Percentiles rank a stretch among this genome's conserved stretches.
Evolutionary conservation across 2,329 filamentous ascomycete species (phyloP).

Genomic region (Aspergillus sp.): DNA sequence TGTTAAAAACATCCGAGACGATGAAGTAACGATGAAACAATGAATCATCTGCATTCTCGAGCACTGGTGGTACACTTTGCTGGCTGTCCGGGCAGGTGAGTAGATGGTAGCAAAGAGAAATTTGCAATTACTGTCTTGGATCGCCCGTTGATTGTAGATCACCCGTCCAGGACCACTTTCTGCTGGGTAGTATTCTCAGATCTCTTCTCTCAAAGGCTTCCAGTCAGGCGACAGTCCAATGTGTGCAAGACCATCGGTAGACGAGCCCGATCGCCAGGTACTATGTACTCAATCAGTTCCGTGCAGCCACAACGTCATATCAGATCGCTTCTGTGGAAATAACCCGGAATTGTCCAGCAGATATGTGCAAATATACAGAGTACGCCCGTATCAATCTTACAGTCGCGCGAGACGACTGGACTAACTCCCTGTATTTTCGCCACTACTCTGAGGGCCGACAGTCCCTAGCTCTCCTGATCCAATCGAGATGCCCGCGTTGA

Average conservation of each 20-base stretch:
- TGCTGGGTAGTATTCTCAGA: not conserved
- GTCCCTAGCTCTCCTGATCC: not conserved
- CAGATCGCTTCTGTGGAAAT: conserved; percentile 3
- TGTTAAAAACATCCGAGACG: not conserved
- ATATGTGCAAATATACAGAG: too few species aligned
- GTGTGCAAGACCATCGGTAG: not conserved
- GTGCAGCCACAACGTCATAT: conserved; percentile 5
- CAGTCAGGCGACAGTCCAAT: not conserved
- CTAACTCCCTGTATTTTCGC: conserved; percentile 9
- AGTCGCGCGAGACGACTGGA: not conserved
- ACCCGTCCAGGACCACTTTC: conserved; percentile 11
- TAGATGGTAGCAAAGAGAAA: conserved; percentile 7
- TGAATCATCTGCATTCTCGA: not conserved
- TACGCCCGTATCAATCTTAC: not conserved
- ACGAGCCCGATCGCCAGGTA: not conserved
- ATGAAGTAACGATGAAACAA: not conserved
- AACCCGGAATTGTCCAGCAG: not conserved
- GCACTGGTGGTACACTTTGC: not conserved
- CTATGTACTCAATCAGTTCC: not conserved
- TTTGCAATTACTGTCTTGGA: not conserved
- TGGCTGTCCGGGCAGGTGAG: not conserved
- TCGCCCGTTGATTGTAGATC: conserved; percentile 19
- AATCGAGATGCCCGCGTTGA: not conserved
- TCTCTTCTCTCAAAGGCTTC: not conserved
- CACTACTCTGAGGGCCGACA: not conserved